These are phyloP conservation scores for Piedraia hortae DNA, from an alignment of 2,329 filamentous ascomycete genomes.

Conservation along the genomic window DNA sequence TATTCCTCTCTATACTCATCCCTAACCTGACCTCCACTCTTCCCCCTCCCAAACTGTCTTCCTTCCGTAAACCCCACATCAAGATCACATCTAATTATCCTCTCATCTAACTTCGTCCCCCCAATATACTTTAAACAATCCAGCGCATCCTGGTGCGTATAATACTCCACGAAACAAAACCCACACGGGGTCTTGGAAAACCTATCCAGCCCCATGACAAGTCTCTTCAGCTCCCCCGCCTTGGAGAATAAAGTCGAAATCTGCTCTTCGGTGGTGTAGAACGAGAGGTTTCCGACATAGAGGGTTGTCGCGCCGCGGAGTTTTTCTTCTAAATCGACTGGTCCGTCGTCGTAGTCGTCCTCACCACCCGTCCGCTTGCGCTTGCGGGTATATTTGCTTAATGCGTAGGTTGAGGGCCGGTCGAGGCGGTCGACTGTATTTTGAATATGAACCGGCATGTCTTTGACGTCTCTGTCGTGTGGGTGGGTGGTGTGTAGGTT, in stretches of 20 bases:
- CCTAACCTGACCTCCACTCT: slow-evolving; percentile 84
- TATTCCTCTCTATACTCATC: slow-evolving; percentile 96
- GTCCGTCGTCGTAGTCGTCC: slow-evolving; percentile 20
- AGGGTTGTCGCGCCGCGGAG: slow-evolving; percentile 74
- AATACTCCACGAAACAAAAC: slow-evolving; percentile 99
- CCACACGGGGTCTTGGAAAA: slow-evolving; percentile 96
- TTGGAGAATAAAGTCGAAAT: slow-evolving; percentile 46
- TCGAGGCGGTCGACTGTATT: slow-evolving; percentile 79
- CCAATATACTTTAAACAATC: slow-evolving; percentile 98
- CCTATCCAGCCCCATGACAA: slow-evolving; percentile 91
- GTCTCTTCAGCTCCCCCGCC: slow-evolving; percentile 87
- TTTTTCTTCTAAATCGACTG: slow-evolving; percentile 45
- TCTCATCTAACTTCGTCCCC: slow-evolving; percentile 90
- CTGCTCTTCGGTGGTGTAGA: slow-evolving; percentile 72
- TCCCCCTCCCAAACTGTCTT: slow-evolving; percentile 77
- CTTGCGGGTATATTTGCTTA: slow-evolving; percentile 50
- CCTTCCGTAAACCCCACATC: slow-evolving; percentile 93
- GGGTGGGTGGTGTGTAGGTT: slow-evolving; percentile 1
- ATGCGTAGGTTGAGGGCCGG: slow-evolving; percentile 81
- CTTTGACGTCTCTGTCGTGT: slow-evolving; percentile 2
- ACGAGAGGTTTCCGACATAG: slow-evolving; percentile 31
- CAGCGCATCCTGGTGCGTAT: slow-evolving; percentile 84
- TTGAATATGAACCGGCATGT: slow-evolving; percentile 22
- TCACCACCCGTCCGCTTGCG: slow-evolving; percentile 33
- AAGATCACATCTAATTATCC: slow-evolving; percentile 80